A percentile compares a stretch with the other conserved stretches of the same genome.
phyloP scores from a whole-genome alignment of 345 rosid species.

The Murraya koenigii region DNA sequence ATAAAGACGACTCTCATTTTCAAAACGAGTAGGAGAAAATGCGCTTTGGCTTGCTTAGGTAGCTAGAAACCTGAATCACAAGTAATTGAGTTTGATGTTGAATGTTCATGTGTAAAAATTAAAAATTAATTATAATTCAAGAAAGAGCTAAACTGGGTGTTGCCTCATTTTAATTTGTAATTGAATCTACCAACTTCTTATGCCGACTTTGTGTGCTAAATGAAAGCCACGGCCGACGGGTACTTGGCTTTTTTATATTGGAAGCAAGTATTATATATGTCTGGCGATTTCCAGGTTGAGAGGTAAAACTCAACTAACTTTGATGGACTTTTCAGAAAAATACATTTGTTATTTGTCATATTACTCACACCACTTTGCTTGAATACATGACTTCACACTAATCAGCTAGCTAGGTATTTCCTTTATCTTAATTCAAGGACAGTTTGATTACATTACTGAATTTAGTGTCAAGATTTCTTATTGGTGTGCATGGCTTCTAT shows the following conservation, averaged over 20 bases:
- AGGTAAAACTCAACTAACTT: slow-evolving; percentile 21
- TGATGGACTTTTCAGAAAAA: background rate
- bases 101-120: background rate
- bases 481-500: background rate
- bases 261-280: too few species aligned
- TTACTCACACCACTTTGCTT: background rate
- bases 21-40: background rate
- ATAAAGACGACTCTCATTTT: background rate
- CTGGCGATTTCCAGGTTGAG: background rate
- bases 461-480: too few species aligned
- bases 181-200: slow-evolving; percentile 7
- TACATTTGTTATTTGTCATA: background rate
- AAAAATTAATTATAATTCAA: too few species aligned
- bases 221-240: slow-evolving; percentile 9
- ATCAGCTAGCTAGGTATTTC: too few species aligned
- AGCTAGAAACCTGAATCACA: background rate
- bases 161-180: background rate
- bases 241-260: slow-evolving; percentile 9
- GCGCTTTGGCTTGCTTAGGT: background rate
- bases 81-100: background rate
- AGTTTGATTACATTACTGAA: too few species aligned
- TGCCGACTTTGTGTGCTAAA: background rate
- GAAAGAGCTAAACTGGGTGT: background rate
- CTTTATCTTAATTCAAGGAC: too few species aligned
- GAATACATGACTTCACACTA: background rate